Evolutionary conservation across 106 monocot species (phyloP), one percentile per base, ranked within the genome.

Genomic region (Acanthochlamys bracteata): DNA sequence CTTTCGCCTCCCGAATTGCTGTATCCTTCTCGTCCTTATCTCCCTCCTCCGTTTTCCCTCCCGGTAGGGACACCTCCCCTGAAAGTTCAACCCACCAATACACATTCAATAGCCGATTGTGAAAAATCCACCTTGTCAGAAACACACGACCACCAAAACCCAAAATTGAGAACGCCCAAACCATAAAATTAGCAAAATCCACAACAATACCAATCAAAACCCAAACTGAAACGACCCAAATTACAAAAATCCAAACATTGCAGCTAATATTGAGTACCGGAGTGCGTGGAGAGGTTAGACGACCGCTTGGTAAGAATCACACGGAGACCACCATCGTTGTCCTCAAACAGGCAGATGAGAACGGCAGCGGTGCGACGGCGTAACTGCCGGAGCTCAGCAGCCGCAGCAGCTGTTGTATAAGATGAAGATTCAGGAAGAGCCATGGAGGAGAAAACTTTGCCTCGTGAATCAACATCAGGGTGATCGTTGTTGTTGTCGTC

Each of bases 271-370:
- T 49, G 11, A 46, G 0, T 4, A 93, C 93, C 93, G 10, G 93
- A 81, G 49, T 89, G 89, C 19, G 81, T 77, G 49, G 89, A 79
- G 69, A 93, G 82, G 11, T 65, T 76, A 41, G 78, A 81, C 21
- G 93, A 80, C 33, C 93, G 76, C 70, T 87, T 90, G 63, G 95
- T 95, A 60, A 95, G 84, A 59, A 95, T 75, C 54, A 95, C 95
- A 14, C 95, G 78, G 21, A 95, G 75, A 19, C 82, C 95, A 17
- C 90, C 87, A 14, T n/a, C 49, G 0, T 76, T 79, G 7, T 65
- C 95, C 61, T 90, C 82, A 60, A 90, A 95, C 54, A 95, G 82
- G 74, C 95, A 95, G 64, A 95, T 59, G 25, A 95, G 81, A 11
- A 95, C 95, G 15, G 95, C 81, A 17, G 84, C 84, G 25, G 73